Conservation (phyloP, 1,139 yeast genomes). For the Kodamaea sp. region DNA sequence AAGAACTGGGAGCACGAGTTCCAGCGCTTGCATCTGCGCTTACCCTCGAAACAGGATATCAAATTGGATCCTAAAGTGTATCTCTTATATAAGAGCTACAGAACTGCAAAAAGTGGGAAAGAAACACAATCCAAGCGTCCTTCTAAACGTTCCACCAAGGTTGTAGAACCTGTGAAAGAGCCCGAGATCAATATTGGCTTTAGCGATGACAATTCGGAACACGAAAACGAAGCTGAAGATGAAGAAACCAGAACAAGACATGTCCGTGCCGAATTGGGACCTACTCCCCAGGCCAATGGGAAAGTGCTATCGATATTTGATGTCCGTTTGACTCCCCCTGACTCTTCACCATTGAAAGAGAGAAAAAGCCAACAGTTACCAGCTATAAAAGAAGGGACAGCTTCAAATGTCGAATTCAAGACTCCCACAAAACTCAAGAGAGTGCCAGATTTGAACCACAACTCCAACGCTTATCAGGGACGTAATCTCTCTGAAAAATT, state of each 20-base stretch:
- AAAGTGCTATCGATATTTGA: conserved; percentile 69
- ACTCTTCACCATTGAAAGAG: conserved; percentile 42
- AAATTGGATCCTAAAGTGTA: conserved; percentile 45
- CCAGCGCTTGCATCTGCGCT: conserved; percentile 39
- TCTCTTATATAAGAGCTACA: conserved; percentile 48
- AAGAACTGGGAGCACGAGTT: conserved; percentile 67
- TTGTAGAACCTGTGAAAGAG: background rate
- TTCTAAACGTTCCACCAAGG: too few relatives aligned
- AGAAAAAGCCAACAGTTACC: background rate
- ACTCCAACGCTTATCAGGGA: conserved; percentile 9
- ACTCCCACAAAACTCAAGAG: conserved; percentile 32
- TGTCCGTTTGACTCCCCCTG: conserved; percentile 47
- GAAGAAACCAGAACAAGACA: conserved; percentile 8
- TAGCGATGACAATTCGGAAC: background rate
- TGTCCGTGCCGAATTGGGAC: conserved; percentile 54
- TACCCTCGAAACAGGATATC: conserved; percentile 57
- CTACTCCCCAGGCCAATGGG: conserved; percentile 77
- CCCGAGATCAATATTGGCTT: background rate
- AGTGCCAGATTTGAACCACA: background rate
- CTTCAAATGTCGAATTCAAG: conserved; percentile 28
- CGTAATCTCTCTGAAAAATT: conserved; percentile 8
- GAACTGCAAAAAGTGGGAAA: conserved; percentile 22
- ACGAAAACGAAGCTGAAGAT: background rate
- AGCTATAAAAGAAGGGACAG: background rate
- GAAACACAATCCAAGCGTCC: conserved; percentile 4